Conservation (phyloP, 192 early-diverging fungal species). For the Coemansia sp. region DNA sequence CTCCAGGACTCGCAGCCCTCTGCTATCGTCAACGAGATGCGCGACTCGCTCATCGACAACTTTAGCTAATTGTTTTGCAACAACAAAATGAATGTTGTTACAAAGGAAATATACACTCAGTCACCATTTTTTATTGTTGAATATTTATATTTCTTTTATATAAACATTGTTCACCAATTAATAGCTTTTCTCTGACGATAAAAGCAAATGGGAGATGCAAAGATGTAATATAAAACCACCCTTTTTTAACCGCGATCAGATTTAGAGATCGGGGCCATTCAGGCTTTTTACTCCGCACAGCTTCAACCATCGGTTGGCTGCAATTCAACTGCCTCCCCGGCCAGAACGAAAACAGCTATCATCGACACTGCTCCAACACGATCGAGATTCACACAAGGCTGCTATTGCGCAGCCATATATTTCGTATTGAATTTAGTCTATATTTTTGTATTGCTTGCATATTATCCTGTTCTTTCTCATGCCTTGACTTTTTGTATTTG, state of each 20-base stretch:
- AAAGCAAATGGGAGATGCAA: too few species aligned
- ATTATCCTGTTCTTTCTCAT: neutral
- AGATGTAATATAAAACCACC: too few species aligned
- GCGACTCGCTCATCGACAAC: conserved; percentile 90
- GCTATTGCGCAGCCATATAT: neutral
- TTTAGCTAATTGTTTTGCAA: conserved; percentile 58
- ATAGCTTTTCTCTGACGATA: too few species aligned
- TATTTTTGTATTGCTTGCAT: neutral
- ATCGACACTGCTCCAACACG: neutral
- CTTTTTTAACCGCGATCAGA: neutral
- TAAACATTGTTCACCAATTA: neutral
- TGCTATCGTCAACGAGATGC: conserved; percentile 90
- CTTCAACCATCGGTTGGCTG: neutral
- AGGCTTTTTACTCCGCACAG: neutral
- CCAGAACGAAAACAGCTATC: conserved; percentile 1
- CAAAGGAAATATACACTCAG: neutral
- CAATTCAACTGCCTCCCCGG: neutral
- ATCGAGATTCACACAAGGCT: conserved; percentile 4
- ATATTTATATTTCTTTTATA: too few species aligned
- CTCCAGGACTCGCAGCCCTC: conserved; percentile 88
- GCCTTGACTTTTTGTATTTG: neutral
- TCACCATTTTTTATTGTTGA: too few species aligned
- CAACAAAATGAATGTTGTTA: too few species aligned
- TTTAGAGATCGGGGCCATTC: neutral
- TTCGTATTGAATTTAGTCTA: neutral